Base-by-base conservation (phyloP, 2,329 filamentous ascomycete species). In the Aspergillus vadensis region DNA sequence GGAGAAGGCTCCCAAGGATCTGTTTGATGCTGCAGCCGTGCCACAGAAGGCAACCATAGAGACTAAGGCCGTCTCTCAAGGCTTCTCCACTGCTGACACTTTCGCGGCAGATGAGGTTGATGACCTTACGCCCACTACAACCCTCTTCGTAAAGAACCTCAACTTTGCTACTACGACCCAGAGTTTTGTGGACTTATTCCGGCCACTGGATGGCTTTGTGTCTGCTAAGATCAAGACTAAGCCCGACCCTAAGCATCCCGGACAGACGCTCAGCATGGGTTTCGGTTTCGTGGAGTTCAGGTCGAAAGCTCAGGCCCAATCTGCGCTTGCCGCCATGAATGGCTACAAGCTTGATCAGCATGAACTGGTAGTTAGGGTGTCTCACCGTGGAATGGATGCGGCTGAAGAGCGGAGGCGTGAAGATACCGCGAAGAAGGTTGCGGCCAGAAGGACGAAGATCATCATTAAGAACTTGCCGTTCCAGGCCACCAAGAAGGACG, bases 381-480 rank as follows among this genome's bases (percentile, higher is more conserved):
- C 93, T 6, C 92, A 97, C 80, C 92, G 89, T 76, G 91, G 90
- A 19, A 83, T 88, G 60, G 93, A 98, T 78, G 92, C 92, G 17
- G 93, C 91, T 2, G 92, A 96, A 74, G 91, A 96, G 77, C 86
- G 91, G 66, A 87, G 90, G 65, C 89, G 89, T 67, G 89, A 94
- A 67, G 92, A 98, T 72, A 87, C 85, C 65, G 88, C 89, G 54
- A 96, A 92, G 83, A 96, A 94, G 77, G 80, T 86, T 54, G 88
- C 91, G 23, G 85, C 85, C 15, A 86, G 88, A 73, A 86, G 87
- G 67, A 97, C 93, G 51, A 98, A 98, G 84, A 90, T 99, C 72
- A 89, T 98, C 77, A 90, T 99, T 81, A 99, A 98, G 83, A 99
- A 99, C 81, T 81, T 99, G 77, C 94, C 95, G 19, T 99, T 99